phyloP scores from a whole-genome alignment of 306 rosid species.

The Neltuma alba region DNA sequence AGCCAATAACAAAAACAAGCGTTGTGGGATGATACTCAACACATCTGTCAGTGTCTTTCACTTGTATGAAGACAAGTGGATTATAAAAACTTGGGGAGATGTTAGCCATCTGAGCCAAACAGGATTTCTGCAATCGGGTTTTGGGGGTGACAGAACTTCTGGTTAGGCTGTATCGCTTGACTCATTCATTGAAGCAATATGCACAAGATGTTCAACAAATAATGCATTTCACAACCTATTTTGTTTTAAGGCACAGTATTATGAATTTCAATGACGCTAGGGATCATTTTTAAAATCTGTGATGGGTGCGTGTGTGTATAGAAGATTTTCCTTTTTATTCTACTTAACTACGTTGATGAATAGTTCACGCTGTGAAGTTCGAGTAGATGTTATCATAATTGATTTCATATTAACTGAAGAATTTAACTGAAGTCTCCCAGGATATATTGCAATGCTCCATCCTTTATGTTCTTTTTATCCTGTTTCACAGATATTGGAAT shows the following conservation, averaged over 20 bases:
- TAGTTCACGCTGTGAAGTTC: too few relatives aligned
- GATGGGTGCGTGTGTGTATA: background rate
- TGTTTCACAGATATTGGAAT: too few relatives aligned
- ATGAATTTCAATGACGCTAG: background rate
- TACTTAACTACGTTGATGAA: background rate
- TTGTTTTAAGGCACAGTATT: background rate
- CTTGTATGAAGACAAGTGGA: slow-evolving; percentile 66
- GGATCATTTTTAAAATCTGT: background rate
- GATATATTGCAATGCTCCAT: too few relatives aligned
- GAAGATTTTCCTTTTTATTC: background rate
- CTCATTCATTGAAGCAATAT: background rate
- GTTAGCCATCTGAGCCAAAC: slow-evolving; percentile 70
- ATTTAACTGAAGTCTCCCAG: too few relatives aligned
- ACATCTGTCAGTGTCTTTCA: slow-evolving; percentile 71
- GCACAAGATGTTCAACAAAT: background rate
- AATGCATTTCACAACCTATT: too few relatives aligned
- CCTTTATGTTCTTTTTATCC: too few relatives aligned
- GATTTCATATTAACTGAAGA: too few relatives aligned
- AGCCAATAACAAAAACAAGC: slow-evolving; percentile 50
- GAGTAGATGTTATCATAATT: too few relatives aligned
- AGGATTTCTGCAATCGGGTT: slow-evolving; percentile 66
- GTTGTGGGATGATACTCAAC: slow-evolving; percentile 63
- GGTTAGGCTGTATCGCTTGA: slow-evolving; percentile 56
- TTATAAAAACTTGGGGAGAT: slow-evolving; percentile 74
- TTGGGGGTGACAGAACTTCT: slow-evolving; percentile 83